phyloP scores from a whole-genome alignment of 2,329 filamentous ascomycete species.

The Fusarium chuoi region DNA sequence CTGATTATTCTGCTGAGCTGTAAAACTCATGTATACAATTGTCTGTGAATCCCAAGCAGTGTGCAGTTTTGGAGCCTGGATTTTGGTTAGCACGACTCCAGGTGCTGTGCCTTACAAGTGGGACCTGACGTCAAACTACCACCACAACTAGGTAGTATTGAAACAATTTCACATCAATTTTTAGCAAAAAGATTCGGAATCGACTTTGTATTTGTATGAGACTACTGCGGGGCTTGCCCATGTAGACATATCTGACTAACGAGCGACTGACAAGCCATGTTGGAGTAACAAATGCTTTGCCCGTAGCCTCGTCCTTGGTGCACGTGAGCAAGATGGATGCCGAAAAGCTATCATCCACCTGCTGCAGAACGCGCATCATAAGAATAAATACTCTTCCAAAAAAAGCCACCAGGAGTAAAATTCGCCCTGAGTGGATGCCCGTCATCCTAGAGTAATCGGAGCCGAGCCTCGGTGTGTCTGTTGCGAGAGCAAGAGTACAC shows the following conservation, averaged over 20 bases:
- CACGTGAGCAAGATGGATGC: slow-evolving; percentile 35
- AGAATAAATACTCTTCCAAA: slow-evolving; percentile 44
- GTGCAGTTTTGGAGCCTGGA: not conserved
- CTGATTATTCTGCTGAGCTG: not conserved
- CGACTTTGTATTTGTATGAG: slow-evolving; percentile 46
- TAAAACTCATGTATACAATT: not conserved
- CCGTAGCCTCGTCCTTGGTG: slow-evolving; percentile 46
- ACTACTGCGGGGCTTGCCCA: slow-evolving; percentile 50
- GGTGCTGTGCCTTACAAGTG: slow-evolving; percentile 2
- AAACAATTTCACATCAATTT: slow-evolving; percentile 8
- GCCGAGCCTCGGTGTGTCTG: slow-evolving; percentile 47
- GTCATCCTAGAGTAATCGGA: slow-evolving; percentile 48
- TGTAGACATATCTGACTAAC: slow-evolving; percentile 44
- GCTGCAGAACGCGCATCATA: slow-evolving; percentile 36
- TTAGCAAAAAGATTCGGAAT: slow-evolving; percentile 33
- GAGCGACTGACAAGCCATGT: slow-evolving; percentile 50
- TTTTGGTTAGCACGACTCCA: not conserved
- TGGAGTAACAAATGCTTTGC: slow-evolving; percentile 43
- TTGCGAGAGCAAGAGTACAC: slow-evolving; percentile 36
- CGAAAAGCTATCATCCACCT: slow-evolving; percentile 7
- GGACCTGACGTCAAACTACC: not conserved
- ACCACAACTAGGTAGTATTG: not conserved
- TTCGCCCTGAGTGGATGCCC: slow-evolving; percentile 47
- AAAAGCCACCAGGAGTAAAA: slow-evolving; percentile 42
- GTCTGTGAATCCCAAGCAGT: not conserved